phyloP scores from a whole-genome alignment of 2,329 filamentous ascomycete genomes.

The Fusarium succisae region DNA sequence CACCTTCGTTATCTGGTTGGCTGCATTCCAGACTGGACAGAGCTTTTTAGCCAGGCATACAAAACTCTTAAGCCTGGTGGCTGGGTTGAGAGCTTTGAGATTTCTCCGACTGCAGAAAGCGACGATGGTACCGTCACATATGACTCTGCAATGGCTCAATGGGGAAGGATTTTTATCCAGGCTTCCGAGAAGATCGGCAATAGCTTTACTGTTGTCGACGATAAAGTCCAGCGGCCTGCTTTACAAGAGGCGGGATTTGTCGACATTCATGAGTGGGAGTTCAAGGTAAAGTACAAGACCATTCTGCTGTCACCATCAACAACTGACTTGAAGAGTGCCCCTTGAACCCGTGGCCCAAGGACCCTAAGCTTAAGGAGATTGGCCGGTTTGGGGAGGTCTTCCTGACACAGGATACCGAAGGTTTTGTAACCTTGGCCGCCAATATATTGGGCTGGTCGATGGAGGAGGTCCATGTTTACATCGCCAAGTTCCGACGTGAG shows the following conservation, averaged over 20 bases:
- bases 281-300: accelerated
- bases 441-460: not conserved
- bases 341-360: not conserved
- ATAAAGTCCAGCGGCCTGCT: not conserved
- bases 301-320: accelerated
- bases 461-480: not conserved
- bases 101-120: not conserved
- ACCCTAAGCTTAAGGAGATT: not conserved
- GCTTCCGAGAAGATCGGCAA: not conserved
- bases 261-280: not conserved
- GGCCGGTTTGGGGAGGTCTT: not conserved
- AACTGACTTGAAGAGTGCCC: not conserved
- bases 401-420: not conserved
- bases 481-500: not conserved
- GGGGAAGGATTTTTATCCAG: not conserved
- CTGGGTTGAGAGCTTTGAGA: not conserved
- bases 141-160: not conserved
- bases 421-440: not conserved
- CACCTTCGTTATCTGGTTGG: not conserved
- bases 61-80: not conserved
- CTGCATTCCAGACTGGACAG: not conserved
- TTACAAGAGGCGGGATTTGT: not conserved
- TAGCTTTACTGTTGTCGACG: not conserved
- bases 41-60: not conserved
- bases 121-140: not conserved